These are phyloP conservation scores for Taphrina deformans DNA, from an alignment of 1,139 yeast genomes.

Conservation along the genomic window DNA sequence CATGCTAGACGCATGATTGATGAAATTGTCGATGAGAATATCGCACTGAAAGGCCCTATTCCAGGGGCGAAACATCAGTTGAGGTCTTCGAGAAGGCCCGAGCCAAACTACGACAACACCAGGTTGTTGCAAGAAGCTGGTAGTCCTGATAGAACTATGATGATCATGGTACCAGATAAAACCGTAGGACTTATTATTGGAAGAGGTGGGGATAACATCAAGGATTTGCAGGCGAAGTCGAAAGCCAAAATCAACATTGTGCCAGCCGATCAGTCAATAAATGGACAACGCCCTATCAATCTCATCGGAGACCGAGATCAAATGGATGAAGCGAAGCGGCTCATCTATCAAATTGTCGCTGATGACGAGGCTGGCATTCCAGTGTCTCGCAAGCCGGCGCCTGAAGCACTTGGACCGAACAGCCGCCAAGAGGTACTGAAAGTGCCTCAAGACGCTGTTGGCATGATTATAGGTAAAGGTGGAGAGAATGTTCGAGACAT, in stretches of 20 bases:
- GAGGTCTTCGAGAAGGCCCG: constrained; percentile 11
- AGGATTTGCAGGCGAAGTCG: constrained; percentile 36
- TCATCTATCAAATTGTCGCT: constrained; percentile 36
- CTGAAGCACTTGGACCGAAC: constrained; percentile 25
- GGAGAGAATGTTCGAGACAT: constrained; percentile 35
- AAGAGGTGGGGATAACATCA: constrained; percentile 39
- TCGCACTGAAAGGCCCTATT: constrained; percentile 37
- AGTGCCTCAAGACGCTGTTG: constrained; percentile 35
- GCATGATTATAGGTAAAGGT: constrained; percentile 36
- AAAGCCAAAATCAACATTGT: constrained; percentile 37
- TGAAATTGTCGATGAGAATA: constrained; percentile 38
- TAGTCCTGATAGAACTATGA: constrained; percentile 27
- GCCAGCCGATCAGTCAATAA: constrained; percentile 34
- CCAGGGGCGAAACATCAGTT: constrained; percentile 36
- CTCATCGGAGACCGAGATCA: constrained; percentile 36
- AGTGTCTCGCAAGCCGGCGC: constrained; percentile 27
- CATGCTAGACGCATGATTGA: constrained; percentile 37
- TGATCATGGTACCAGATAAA: constrained; percentile 37
- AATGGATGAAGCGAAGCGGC: constrained; percentile 31
- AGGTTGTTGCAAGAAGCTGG: constrained; percentile 28
- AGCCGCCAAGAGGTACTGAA: constrained; percentile 24
- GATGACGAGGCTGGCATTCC: constrained; percentile 34
- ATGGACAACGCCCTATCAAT: constrained; percentile 37
- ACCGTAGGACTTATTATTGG: constrained; percentile 39
- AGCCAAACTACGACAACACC: constrained; percentile 31